Evolutionary conservation across 129 eudicot species (phyloP).

Genomic region (Mikania micrantha): DNA sequence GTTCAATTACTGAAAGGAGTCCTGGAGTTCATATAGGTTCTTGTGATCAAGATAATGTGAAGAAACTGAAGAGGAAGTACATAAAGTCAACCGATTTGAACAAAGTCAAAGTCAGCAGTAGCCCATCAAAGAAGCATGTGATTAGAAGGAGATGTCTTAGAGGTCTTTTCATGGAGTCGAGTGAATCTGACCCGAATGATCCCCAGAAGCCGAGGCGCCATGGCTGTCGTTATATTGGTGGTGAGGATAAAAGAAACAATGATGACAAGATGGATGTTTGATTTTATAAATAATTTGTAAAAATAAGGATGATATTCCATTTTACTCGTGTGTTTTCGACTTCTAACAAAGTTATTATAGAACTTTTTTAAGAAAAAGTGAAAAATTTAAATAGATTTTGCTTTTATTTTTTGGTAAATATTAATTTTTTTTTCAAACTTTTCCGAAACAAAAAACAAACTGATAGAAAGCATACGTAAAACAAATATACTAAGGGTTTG

Average conservation of each 20-base stretch:
- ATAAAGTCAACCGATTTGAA: conserved; percentile 10
- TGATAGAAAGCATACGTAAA: no score
- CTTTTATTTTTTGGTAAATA: no score
- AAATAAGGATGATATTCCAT: conserved; percentile 13
- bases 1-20: conserved; percentile 47
- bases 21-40: conserved; percentile 66
- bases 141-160: conserved; percentile 57
- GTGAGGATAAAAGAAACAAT: conserved; percentile 29
- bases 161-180: conserved; percentile 52
- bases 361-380: no score
- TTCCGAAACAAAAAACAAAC: no score
- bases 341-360: no score
- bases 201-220: conserved; percentile 64
- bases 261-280: conserved; percentile 32
- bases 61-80: conserved; percentile 13
- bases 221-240: conserved; percentile 63
- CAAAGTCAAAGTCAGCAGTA: conserved; percentile 34
- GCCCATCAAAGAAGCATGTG: conserved; percentile 33
- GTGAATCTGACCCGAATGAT: conserved; percentile 61
- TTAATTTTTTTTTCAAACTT: no score
- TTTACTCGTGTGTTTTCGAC: conserved; percentile 6
- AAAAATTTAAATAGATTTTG: no score
- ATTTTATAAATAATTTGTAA: background rate
- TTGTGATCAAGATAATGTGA: conserved; percentile 10
- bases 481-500: no score